Conservation (phyloP, 495 filamentous ascomycete genomes). For the Penicillium antarcticum region DNA sequence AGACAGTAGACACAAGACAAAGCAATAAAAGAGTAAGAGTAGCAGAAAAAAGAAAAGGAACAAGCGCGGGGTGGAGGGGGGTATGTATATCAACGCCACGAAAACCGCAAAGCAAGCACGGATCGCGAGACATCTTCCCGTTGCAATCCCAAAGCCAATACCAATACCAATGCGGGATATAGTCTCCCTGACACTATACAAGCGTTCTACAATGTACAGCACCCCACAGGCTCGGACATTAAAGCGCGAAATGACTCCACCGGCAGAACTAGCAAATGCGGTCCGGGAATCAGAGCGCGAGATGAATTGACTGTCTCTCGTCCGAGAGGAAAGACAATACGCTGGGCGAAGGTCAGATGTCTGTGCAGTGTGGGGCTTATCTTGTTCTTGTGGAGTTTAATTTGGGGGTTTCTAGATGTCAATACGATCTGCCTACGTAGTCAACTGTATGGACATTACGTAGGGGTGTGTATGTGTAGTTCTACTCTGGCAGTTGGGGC, state of each 20-base stretch:
- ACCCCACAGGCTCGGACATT: constrained; percentile 5
- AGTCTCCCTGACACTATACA: background rate
- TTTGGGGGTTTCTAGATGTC: background rate
- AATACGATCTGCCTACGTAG: too few species aligned
- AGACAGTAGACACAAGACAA: background rate
- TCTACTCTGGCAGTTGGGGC: background rate
- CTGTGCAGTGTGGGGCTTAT: constrained; percentile 1
- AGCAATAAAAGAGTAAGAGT: background rate
- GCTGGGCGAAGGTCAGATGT: background rate
- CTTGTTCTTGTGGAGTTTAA: background rate
- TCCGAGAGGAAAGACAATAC: constrained; percentile 1
- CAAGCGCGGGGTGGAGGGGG: constrained; percentile 4
- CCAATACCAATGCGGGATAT: background rate
- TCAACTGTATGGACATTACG: too few species aligned
- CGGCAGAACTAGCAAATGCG: background rate
- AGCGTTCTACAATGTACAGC: background rate
- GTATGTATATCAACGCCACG: constrained; percentile 4
- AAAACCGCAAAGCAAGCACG: background rate
- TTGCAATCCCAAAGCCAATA: background rate
- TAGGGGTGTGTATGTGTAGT: too few species aligned
- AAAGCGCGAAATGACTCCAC: constrained; percentile 3
- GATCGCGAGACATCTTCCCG: background rate
- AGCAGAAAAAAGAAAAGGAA: background rate
- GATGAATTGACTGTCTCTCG: constrained; percentile 1
- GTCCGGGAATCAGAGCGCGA: background rate